Conservation (phyloP, 2,329 filamentous ascomycete species). For the Elsinoe fawcettii region DNA sequence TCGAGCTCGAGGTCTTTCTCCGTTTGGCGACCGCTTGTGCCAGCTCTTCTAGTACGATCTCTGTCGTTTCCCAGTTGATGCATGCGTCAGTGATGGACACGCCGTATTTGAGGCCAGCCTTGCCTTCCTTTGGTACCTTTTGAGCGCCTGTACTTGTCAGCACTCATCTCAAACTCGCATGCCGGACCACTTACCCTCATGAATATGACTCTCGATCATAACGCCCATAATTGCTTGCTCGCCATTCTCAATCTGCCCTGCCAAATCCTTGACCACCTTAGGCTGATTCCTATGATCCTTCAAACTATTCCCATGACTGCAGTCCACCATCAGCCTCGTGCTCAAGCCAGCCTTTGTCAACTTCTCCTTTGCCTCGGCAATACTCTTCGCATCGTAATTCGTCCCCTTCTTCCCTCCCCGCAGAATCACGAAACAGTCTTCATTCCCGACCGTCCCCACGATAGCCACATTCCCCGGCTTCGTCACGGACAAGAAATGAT, state of each 20-base stretch:
- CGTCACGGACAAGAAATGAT: constrained; percentile 95
- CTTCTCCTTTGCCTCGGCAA: constrained; percentile 72
- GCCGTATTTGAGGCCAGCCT: constrained; percentile 78
- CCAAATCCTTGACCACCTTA: constrained; percentile 75
- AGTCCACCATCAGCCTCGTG: constrained; percentile 89
- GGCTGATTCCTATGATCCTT: constrained; percentile 98
- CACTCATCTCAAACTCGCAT: background rate
- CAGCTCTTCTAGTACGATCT: constrained; percentile 65
- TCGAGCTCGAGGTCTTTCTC: constrained; percentile 40
- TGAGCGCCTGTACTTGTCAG: constrained; percentile 57
- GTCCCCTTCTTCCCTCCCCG: constrained; percentile 87
- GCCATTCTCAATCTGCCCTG: constrained; percentile 75
- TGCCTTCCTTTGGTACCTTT: constrained; percentile 83
- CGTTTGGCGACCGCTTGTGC: constrained; percentile 73
- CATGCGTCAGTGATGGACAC: constrained; percentile 97
- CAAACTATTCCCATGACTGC: constrained; percentile 80
- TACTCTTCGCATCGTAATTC: constrained; percentile 83
- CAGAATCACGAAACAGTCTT: constrained; percentile 94
- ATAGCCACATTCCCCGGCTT: constrained; percentile 94
- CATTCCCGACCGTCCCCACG: constrained; percentile 87
- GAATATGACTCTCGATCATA: constrained; percentile 98
- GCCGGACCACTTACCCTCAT: constrained; percentile 59
- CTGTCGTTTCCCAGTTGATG: constrained; percentile 88
- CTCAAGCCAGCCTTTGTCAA: constrained; percentile 63
- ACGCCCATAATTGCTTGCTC: constrained; percentile 89